Evolutionary conservation across 2,329 filamentous ascomycete species (phyloP).

Genomic region (Cryoendolithus antarcticus): DNA sequence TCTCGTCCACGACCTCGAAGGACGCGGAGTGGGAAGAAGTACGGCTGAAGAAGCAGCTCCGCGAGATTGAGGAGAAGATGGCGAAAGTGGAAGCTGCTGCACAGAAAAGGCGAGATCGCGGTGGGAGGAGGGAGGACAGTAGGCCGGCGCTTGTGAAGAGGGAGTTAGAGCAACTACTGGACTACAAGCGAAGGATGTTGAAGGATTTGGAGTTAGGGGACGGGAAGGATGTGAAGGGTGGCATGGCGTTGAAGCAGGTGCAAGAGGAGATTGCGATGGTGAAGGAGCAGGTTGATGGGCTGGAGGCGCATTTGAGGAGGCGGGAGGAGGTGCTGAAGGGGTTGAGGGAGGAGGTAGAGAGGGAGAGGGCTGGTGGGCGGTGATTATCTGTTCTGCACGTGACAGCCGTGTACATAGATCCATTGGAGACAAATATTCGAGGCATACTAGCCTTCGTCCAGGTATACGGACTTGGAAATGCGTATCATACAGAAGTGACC

Average conservation of each 20-base stretch:
- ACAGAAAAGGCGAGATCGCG: conserved; percentile 31
- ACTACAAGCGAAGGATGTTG: conserved; percentile 80
- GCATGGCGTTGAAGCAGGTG: conserved; percentile 62
- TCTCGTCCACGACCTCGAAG: conserved; percentile 60
- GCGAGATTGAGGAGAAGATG: conserved; percentile 80
- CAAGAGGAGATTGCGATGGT: conserved; percentile 79
- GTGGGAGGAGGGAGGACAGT: conserved; percentile 49
- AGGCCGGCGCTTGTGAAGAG: conserved; percentile 88
- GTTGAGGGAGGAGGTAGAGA: conserved; percentile 70
- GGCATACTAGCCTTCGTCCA: too few species aligned
- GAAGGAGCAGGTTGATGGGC: conserved; percentile 83
- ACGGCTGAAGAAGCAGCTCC: conserved; percentile 79
- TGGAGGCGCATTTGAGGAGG: conserved; percentile 69
- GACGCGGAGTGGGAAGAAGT: conserved; percentile 97
- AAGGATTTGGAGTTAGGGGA: conserved; percentile 62
- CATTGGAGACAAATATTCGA: too few species aligned
- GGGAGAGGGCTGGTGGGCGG: conserved; percentile 40
- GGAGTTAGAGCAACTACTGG: conserved; percentile 83
- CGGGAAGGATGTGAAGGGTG: conserved; percentile 50
- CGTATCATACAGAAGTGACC: too few species aligned
- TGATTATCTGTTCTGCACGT: not conserved
- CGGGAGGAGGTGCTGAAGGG: conserved; percentile 65
- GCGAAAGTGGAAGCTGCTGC: conserved; percentile 64
- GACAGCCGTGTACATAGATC: too few species aligned
- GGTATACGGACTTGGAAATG: too few species aligned